Evolutionary conservation across 306 rosid species (phyloP), one percentile per base, ranked within the genome.

Genomic region (Lagenaria siceraria): DNA sequence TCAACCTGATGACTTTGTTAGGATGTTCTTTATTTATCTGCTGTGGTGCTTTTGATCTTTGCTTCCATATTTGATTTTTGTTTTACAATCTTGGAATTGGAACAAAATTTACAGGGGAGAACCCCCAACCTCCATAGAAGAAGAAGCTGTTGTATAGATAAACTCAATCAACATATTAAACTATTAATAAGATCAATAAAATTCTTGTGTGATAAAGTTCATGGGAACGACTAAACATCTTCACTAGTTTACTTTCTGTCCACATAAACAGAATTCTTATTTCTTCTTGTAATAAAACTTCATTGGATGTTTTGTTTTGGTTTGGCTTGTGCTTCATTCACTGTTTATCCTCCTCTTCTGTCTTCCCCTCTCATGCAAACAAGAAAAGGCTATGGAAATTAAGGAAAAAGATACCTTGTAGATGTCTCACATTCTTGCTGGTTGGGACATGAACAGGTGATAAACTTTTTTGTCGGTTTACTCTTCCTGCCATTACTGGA

Each of bases 381-480:
- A 42, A 12, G 29, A 68, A 68, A 40, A 12, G 6, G 35, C 43
- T 22, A 14, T 42, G 33, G 55, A 8, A 48, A 15, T 71, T 48
- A 48, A 71, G 54, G 24, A 15, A 14, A 71, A 8, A 25, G 15
- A 25, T 25, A 72, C 15, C 24, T 25, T 13, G 54, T 71, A 29
- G 76, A 72, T 18, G 17, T 48, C 76, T 72, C 43, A 72, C 55
- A 43, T 25, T 46, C 42, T 25, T 46, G 21, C 24, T 25, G 52
- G 33, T 48, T 49, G 76, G 59, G 40, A 29, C 59, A 27, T 49
- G 36, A 74, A 78, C 90, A 95, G 98, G 97, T 95, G 74, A 78
- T 90, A 68, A 95, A 95, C 84, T 95, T 95, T 94, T 90, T 95
- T 51, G 97, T 95, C 56, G 98, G 98, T 53, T 81, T 95, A 80